Evolutionary conservation across 164 flowering plant genomes (phyloP), one percentile per base, ranked within the genome.

Genomic region (Sedum album): DNA sequence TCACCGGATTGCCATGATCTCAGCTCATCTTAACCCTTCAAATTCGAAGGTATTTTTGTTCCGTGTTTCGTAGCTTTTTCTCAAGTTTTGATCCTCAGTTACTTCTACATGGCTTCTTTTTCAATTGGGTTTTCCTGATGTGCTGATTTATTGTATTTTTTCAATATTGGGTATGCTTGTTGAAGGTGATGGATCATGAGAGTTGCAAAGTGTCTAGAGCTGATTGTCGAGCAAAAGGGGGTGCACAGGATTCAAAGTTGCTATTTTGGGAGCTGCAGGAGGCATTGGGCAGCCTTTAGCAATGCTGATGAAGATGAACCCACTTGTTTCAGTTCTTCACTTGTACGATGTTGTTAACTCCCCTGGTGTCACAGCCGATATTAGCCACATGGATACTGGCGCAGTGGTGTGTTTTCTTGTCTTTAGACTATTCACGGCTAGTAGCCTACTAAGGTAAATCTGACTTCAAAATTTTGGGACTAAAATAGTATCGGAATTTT

Each of bases 301-400:
- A 0, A 10, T 95, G 96, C 74, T 95, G 76, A 88, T 92, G 96
- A 95, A 95, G 86, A 92, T 92, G 89, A 90, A 92, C 60, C 99
- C 99, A 0, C 78, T 90, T 69, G 91, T 95, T 25, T 90, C 99
- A 0, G 86, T 88, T 71, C 94, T 95, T 73, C 97, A 91, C 77
- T 87, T 95, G 17, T 92, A 95, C 68, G 97, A 95, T 83, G 94
- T 95, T 18, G 97, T 88, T 66, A 90, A 87, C 70, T 68, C 96
- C 20, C 97, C 96, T 25, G 99, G 99, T 65, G 97, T 92, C 10
- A 90, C 97, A 0, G 87, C 97, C 5, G 99, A 95, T 77, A 80
- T 95, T 74, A 95, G 99, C 71, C 99, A 95, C 75, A 90, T 95
- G 97, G 97, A 95, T 72, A 90, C 99, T 15, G 85, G 89, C 46